These are phyloP conservation scores for Zymoseptoria tritici DNA, from an alignment of 2,329 filamentous ascomycete species.

Conservation along the genomic window DNA sequence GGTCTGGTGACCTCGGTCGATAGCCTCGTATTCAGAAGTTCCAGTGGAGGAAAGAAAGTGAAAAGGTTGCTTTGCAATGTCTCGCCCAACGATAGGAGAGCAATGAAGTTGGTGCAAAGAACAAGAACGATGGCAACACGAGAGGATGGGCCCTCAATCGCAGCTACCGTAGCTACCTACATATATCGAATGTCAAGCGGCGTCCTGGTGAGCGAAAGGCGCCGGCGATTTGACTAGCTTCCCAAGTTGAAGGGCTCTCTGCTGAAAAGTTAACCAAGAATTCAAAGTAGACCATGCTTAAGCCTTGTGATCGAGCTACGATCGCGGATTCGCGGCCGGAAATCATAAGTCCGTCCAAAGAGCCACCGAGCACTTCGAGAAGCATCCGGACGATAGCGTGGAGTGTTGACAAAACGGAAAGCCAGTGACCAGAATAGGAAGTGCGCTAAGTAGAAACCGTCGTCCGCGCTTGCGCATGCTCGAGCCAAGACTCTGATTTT, in stretches of 20 bases:
- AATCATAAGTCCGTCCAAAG: neutral
- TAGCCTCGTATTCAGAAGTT: neutral
- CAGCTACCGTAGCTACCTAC: neutral
- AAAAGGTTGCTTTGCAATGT: neutral
- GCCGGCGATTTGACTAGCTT: neutral
- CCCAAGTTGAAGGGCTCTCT: neutral
- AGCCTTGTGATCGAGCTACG: neutral
- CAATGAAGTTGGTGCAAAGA: neutral
- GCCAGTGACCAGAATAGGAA: neutral
- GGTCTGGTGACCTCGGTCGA: neutral
- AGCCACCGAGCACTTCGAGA: neutral
- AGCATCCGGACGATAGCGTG: neutral
- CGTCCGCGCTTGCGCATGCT: neutral
- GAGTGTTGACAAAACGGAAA: neutral
- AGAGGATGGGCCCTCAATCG: neutral
- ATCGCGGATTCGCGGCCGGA: neutral
- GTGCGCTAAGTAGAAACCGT: neutral
- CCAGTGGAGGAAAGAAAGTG: neutral
- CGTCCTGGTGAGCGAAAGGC: neutral
- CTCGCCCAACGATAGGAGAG: neutral
- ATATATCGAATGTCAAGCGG: neutral
- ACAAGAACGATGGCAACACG: neutral
- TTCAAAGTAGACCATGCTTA: neutral
- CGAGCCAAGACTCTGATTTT: neutral
- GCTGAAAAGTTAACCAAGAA: neutral